These are phyloP conservation scores for Cryptococcus floricola DNA, from an alignment of 1,284 basidiomycete genomes.

Conservation along the genomic window DNA sequence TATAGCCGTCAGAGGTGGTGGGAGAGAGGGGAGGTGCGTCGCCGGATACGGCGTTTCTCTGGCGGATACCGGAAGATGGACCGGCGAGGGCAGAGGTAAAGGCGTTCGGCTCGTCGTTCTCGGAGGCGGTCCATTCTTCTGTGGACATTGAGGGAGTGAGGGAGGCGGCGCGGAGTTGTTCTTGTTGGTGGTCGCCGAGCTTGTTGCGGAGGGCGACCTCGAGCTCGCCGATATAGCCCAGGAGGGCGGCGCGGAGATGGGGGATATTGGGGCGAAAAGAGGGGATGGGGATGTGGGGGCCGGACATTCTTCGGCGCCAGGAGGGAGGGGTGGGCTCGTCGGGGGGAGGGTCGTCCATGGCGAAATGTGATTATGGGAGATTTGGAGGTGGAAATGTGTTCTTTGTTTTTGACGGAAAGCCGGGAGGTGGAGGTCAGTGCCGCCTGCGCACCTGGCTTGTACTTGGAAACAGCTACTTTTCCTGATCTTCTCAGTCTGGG, in stretches of 20 bases:
- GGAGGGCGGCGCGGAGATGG: conserved; percentile 39
- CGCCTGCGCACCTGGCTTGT: too few relatives aligned
- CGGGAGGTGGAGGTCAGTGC: too few relatives aligned
- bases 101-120: conserved; percentile 2
- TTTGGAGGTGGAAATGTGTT: too few relatives aligned
- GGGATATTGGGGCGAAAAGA: conserved; percentile 19
- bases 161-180: conserved; percentile 3
- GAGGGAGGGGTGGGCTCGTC: conserved; percentile 1
- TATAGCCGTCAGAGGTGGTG: conserved; percentile 7
- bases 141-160: conserved; percentile 1
- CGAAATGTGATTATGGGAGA: too few relatives aligned
- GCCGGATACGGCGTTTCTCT: not conserved
- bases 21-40: not conserved
- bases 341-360: too few relatives aligned
- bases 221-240: conserved; percentile 46
- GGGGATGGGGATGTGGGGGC: conserved; percentile 13
- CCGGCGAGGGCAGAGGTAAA: not conserved
- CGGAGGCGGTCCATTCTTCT: conserved; percentile 4
- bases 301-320: conserved; percentile 13
- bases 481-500: too few relatives aligned
- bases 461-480: too few relatives aligned
- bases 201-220: conserved; percentile 39
- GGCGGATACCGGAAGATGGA: not conserved
- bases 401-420: too few relatives aligned
- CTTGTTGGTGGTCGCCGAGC: conserved; percentile 16